Evolutionary conservation across 148 eudicot genomes (phyloP).

Genomic region (Vaccinium corymbosum): DNA sequence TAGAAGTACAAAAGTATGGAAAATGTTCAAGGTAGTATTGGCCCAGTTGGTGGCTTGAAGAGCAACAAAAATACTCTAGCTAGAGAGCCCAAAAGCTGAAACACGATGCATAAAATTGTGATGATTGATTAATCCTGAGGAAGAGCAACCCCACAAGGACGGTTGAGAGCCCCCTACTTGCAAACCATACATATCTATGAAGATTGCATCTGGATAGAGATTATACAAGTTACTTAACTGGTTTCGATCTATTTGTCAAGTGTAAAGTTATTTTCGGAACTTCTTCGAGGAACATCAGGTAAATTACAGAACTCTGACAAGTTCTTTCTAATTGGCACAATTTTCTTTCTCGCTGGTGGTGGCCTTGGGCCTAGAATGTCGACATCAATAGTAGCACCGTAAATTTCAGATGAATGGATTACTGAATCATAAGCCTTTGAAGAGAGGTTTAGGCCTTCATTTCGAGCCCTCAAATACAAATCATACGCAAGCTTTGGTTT

Average conservation of each 20-base stretch:
- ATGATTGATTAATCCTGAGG: too few relatives aligned
- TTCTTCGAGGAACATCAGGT: conserved; percentile 40
- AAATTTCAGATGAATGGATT: conserved; percentile 30
- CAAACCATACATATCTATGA: too few relatives aligned
- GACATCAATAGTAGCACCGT: conserved; percentile 56
- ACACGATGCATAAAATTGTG: too few relatives aligned
- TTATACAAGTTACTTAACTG: conserved; percentile 11
- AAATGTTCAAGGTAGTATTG: too few relatives aligned
- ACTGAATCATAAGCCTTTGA: conserved; percentile 75
- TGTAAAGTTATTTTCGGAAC: conserved; percentile 32
- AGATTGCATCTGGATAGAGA: not conserved
- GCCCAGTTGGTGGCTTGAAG: too few relatives aligned
- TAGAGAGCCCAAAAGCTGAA: too few relatives aligned
- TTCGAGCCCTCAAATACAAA: conserved; percentile 53
- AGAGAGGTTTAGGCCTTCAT: conserved; percentile 58
- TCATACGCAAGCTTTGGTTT: conserved; percentile 86
- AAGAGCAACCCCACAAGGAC: too few relatives aligned
- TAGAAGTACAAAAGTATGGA: too few relatives aligned
- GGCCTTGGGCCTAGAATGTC: conserved; percentile 50
- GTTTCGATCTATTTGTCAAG: conserved; percentile 22
- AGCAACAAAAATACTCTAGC: too few relatives aligned
- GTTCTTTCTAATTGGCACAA: conserved; percentile 33
- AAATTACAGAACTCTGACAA: conserved; percentile 36
- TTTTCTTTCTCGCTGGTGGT: conserved; percentile 58
- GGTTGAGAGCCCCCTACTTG: too few relatives aligned